Conservation (phyloP, 768 basidiomycete genomes). For the Boletus barrowsii region DNA sequence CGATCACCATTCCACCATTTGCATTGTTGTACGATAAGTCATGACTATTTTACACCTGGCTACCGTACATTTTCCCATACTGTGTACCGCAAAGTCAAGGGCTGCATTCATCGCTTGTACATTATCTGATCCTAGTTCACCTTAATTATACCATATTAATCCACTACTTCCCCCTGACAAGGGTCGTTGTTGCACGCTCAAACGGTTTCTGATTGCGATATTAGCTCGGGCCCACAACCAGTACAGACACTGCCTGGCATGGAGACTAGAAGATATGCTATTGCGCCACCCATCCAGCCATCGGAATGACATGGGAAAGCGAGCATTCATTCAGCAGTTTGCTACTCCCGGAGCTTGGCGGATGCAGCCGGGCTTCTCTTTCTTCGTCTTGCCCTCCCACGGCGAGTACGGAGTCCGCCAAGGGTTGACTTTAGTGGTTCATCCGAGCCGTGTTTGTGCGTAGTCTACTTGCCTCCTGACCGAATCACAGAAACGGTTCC, state of each 20-base stretch:
- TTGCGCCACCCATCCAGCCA: not conserved
- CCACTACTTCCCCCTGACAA: constrained; percentile 1
- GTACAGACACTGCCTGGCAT: too few relatives aligned
- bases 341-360: constrained; percentile 8
- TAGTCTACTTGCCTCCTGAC: constrained; percentile 3
- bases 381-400: constrained; percentile 7
- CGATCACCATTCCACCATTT: constrained; percentile 20
- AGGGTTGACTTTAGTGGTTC: not conserved
- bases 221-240: too few relatives aligned
- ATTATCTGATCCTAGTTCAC: constrained; percentile 24
- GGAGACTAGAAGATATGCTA: too few relatives aligned
- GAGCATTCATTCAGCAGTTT: not conserved
- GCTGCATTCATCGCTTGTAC: constrained; percentile 25
- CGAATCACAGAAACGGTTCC: not conserved
- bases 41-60: constrained; percentile 25
- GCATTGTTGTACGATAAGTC: constrained; percentile 30
- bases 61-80: constrained; percentile 28
- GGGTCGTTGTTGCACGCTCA: too few relatives aligned
- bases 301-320: constrained; percentile 10
- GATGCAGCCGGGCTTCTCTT: not conserved
- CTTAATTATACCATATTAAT: constrained; percentile 38
- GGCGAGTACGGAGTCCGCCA: constrained; percentile 10
- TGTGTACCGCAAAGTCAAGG: constrained; percentile 15
- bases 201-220: too few relatives aligned
- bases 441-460: not conserved